Base-by-base conservation (phyloP, 2,329 filamentous ascomycete genomes). In the Aspergillus novofumigatus region DNA sequence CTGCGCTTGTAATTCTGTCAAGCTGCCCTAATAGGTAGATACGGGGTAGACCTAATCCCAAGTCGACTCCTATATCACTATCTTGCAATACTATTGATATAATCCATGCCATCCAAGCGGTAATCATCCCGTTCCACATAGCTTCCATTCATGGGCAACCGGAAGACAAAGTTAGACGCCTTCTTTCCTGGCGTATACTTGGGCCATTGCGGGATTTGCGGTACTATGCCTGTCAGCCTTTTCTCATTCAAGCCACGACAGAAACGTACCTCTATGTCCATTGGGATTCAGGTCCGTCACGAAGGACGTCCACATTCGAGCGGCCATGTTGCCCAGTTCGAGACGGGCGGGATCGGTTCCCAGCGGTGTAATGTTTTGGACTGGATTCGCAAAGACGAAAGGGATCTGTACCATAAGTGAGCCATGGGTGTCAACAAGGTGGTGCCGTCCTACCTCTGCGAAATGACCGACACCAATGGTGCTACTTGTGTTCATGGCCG, bases 281-380 rank as follows among this genome's bases (percentile, higher is more conserved):
- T 71, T 70, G 1, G 69, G 69, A 58, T 69, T 55, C 38, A 71
- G 48, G 52, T 68, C 62, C 23, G 60, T 52, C 35, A 64, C 68
- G 51, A 71, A 70, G 3, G 69, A 68, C 9, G 67, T 67, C 69
- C 69, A 70, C 67, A 71, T 71, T 4, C 62, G 59, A n/a, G 68
- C 69, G 0, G 65, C 67, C 57, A 70, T 54, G 45, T 70, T 65
- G 7, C 62, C 69, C 14, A 71, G 58, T 8, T 64, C 60, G 6
- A 71, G 49, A 4, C 68, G 66, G 3, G 53, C 55, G 29, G 64
- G 66, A 21, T 69, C 66, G 26, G 57, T 57, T 25, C 67, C 67
- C 1, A 71, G 53, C 3, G 61, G 42, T 2, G 68, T 71, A n/a
- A 70, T 62, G 11, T 59, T 61, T 14, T 71, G 69, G 11, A 63